phyloP scores from a whole-genome alignment of 169 alveolate genomes.

The Cryptosporidium andersoni region DNA sequence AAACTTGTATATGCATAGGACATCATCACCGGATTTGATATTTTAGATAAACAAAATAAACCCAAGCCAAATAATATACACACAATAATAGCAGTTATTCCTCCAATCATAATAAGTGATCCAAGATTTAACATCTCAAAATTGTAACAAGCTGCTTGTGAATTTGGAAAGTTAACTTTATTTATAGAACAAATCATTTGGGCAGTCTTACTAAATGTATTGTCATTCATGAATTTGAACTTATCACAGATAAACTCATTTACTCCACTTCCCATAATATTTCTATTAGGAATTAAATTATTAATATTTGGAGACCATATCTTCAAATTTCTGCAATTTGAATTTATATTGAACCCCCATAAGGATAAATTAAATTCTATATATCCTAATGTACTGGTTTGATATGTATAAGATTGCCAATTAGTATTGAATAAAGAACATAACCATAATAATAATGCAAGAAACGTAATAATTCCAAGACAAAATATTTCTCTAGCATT shows the following conservation, averaged over 20 bases:
- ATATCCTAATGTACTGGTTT: conserved; percentile 48
- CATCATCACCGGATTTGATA: conserved; percentile 14
- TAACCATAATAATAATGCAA: conserved; percentile 35
- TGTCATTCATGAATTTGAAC: conserved; percentile 32
- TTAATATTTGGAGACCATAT: neutral
- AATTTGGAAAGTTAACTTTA: conserved; percentile 48
- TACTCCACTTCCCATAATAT: neutral
- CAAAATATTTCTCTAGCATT: too few species aligned
- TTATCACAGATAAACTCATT: conserved; percentile 46
- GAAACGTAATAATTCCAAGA: neutral
- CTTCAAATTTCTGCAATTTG: conserved; percentile 26
- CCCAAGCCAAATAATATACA: conserved; percentile 59
- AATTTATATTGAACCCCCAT: conserved; percentile 40
- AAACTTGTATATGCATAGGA: conserved; percentile 61
- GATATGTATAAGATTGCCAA: conserved; percentile 53
- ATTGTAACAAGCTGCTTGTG: conserved; percentile 55
- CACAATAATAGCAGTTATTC: conserved; percentile 41
- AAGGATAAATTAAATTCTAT: conserved; percentile 36
- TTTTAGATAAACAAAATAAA: conserved; percentile 16
- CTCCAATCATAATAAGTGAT: conserved; percentile 58
- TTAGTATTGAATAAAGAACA: conserved; percentile 34
- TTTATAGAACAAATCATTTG: conserved; percentile 35
- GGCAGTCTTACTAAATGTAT: conserved; percentile 51
- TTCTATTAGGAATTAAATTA: neutral
- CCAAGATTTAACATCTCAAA: conserved; percentile 67